Evolutionary conservation across 441 rosid species (phyloP).

Genomic region (Geranium incanum): DNA sequence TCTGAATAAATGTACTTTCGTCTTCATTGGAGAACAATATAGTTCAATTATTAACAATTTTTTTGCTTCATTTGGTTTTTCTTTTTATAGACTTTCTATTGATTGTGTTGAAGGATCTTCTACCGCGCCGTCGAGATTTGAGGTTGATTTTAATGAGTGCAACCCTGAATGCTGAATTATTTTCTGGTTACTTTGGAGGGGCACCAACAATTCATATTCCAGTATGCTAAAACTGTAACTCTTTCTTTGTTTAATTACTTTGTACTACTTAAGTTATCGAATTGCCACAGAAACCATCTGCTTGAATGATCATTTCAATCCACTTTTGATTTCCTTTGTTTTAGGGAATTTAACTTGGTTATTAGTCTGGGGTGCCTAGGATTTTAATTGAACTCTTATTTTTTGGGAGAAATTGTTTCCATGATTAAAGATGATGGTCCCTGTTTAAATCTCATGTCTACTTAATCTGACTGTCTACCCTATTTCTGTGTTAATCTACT

Average conservation of each 20-base stretch:
- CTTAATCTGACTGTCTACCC: not conserved
- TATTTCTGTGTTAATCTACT: slow-evolving; percentile 12
- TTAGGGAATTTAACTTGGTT: slow-evolving; percentile 2
- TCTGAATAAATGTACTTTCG: slow-evolving; percentile 15
- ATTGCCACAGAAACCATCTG: slow-evolving; percentile 1
- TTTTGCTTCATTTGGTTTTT: slow-evolving; percentile 11
- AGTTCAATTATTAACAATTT: slow-evolving; percentile 7
- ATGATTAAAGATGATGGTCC: not conserved
- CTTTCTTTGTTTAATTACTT: slow-evolving; percentile 15
- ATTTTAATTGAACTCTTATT: not conserved
- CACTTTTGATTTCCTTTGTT: not conserved
- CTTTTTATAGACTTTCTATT: slow-evolving; percentile 65
- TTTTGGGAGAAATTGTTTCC: not conserved
- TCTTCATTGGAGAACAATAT: slow-evolving; percentile 17
- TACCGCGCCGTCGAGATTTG: slow-evolving; percentile 87
- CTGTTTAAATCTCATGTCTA: not conserved
- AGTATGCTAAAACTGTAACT: slow-evolving; percentile 36
- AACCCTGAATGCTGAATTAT: slow-evolving; percentile 90
- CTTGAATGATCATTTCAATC: slow-evolving; percentile 9
- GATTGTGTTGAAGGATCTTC: slow-evolving; percentile 93
- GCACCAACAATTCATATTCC: slow-evolving; percentile 93
- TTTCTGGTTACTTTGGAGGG: slow-evolving; percentile 76
- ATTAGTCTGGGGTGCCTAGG: not conserved
- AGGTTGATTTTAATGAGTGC: slow-evolving; percentile 98
- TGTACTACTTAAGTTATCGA: slow-evolving; percentile 3